Conservation (phyloP, 108 stramenopile species). For the Bacterosira constricta region DNA sequence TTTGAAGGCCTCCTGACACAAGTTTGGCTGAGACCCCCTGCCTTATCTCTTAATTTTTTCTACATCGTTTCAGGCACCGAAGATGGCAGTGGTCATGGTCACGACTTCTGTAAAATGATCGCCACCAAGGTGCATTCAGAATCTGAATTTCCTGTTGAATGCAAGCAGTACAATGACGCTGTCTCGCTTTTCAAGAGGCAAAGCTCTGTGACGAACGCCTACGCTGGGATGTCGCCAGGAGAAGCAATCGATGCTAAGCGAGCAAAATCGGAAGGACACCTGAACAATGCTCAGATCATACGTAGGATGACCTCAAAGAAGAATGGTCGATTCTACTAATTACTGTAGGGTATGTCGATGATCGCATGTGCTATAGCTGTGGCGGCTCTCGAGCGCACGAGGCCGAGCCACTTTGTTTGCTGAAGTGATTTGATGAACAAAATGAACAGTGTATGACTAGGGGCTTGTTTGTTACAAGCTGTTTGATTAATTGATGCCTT, state of each 20-base stretch:
- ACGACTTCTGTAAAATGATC: background rate
- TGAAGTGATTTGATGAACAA: too few relatives aligned
- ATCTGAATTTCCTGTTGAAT: background rate
- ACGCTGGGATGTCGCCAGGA: slow-evolving; percentile 3
- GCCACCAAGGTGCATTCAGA: background rate
- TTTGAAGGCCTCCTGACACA: too few relatives aligned
- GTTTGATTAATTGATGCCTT: too few relatives aligned
- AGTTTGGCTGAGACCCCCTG: too few relatives aligned
- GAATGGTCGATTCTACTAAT: slow-evolving; percentile 27
- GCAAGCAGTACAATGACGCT: slow-evolving; percentile 1
- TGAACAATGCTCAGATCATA: slow-evolving; percentile 42
- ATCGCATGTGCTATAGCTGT: too few relatives aligned
- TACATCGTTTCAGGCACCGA: too few relatives aligned
- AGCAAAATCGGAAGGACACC: slow-evolving; percentile 36
- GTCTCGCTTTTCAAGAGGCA: background rate
- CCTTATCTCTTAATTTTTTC: too few relatives aligned
- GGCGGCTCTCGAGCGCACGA: too few relatives aligned
- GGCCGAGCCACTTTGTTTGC: too few relatives aligned
- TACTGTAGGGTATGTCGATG: too few relatives aligned
- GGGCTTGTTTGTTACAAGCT: too few relatives aligned
- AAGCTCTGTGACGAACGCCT: background rate
- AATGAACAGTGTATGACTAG: too few relatives aligned
- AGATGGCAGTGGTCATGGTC: slow-evolving; percentile 5
- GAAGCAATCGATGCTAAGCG: slow-evolving; percentile 32
- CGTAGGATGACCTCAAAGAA: slow-evolving; percentile 41